These are phyloP conservation scores for Termitomyces sp. DNA, from an alignment of 768 basidiomycete genomes.

Conservation along the genomic window DNA sequence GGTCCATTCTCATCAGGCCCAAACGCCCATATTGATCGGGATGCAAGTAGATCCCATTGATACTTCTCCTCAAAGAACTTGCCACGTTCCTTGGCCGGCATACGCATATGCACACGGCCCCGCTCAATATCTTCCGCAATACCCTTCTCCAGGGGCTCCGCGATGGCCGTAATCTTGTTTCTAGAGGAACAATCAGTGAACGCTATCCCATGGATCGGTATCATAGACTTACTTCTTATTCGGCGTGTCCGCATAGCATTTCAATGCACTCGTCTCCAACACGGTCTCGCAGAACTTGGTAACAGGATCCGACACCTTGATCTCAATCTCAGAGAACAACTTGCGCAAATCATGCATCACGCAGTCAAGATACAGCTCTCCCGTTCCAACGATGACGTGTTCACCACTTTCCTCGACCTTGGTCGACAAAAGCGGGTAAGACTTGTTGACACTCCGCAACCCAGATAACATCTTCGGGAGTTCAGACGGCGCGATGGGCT, in stretches of 20 bases:
- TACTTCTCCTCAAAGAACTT: conserved; percentile 97
- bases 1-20: conserved; percentile 95
- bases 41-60: conserved; percentile 97
- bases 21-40: conserved; percentile 99
- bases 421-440: conserved; percentile 90
- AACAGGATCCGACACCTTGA: conserved; percentile 99
- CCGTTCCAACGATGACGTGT: conserved; percentile 95
- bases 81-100: conserved; percentile 93
- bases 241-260: conserved; percentile 98
- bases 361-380: conserved; percentile 95
- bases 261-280: conserved; percentile 93
- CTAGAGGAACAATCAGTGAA: conserved; percentile 38
- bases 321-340: conserved; percentile 97
- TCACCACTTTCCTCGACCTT: conserved; percentile 99
- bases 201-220: background rate
- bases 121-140: conserved; percentile 96
- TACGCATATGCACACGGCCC: conserved; percentile 90
- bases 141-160: conserved; percentile 94
- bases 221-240: conserved; percentile 86
- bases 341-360: conserved; percentile 94
- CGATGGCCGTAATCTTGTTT: conserved; percentile 99
- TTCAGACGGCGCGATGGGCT: conserved; percentile 96
- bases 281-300: conserved; percentile 99
- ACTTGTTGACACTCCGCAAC: conserved; percentile 95
- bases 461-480: conserved; percentile 99